Percentiles rank a stretch among this genome's conserved stretches.
phyloP scores from a whole-genome alignment of 257 asterid genomes.

The Ocimum tenuiflorum region DNA sequence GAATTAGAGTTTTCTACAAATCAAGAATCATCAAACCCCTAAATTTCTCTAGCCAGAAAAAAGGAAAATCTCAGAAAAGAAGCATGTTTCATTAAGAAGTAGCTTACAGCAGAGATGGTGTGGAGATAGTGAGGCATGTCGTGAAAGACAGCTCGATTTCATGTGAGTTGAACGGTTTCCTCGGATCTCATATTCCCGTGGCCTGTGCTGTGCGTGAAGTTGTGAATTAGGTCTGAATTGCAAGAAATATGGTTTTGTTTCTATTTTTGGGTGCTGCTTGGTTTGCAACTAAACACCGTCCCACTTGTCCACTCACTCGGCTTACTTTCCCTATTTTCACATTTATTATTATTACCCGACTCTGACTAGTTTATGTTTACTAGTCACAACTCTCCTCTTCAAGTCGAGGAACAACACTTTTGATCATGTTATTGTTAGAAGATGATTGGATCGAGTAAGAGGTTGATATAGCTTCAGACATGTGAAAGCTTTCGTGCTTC shows the following conservation, averaged over 20 bases:
- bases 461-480: too few relatives aligned
- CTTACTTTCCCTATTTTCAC: too few relatives aligned
- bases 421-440: too few relatives aligned
- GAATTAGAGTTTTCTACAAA: not conserved
- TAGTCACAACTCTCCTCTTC: too few relatives aligned
- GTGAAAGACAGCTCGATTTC: constrained; percentile 15
- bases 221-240: not conserved
- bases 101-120: constrained; percentile 12
- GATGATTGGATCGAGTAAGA: too few relatives aligned
- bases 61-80: not conserved
- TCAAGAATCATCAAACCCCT: not conserved
- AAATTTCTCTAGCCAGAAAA: too few relatives aligned
- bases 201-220: not conserved
- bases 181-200: constrained; percentile 18
- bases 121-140: constrained; percentile 4
- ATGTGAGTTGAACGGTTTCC: constrained; percentile 16
- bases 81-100: not conserved
- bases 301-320: too few relatives aligned
- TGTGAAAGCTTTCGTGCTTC: too few relatives aligned
- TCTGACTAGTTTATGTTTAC: too few relatives aligned
- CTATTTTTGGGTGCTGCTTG: not conserved
- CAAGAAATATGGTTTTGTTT: not conserved
- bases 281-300: too few relatives aligned
- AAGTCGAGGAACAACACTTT: too few relatives aligned
- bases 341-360: too few relatives aligned